Percentiles rank a stretch among this genome's conserved stretches.
These are phyloP conservation scores for Microsporum canis DNA, from an alignment of 2,329 filamentous ascomycete species.

Conservation along the genomic window DNA sequence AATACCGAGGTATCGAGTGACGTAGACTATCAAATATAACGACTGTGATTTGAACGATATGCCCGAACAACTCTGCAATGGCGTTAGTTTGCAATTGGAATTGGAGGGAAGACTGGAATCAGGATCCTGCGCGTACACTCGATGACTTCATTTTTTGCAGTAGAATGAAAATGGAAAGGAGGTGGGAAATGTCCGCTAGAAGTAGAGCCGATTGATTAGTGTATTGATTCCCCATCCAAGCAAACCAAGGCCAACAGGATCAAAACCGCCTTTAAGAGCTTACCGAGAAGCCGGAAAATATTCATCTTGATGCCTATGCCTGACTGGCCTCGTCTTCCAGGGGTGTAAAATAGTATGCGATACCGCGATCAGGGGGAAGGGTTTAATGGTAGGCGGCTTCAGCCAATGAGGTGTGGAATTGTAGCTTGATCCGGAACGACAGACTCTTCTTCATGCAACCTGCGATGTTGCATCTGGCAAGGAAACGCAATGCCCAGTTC, in stretches of 20 bases:
- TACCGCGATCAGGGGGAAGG: neutral
- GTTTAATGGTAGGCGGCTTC: neutral
- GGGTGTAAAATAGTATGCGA: neutral
- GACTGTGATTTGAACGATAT: conserved; percentile 99
- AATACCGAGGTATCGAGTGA: conserved; percentile 79
- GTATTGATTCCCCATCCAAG: neutral
- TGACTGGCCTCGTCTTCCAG: neutral
- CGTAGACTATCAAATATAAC: conserved; percentile 85
- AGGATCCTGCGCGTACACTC: conserved; percentile 50
- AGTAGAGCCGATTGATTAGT: conserved; percentile 15
- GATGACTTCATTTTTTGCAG: conserved; percentile 93
- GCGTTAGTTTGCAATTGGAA: neutral
- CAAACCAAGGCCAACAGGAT: neutral
- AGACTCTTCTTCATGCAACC: neutral
- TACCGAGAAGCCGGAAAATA: conserved; percentile 58
- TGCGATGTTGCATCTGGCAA: neutral
- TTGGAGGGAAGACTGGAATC: neutral
- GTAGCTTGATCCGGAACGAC: neutral
- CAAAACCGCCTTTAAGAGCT: conserved; percentile 14
- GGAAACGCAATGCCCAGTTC: neutral
- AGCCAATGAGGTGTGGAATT: neutral
- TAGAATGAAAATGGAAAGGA: conserved; percentile 85
- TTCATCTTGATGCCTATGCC: conserved; percentile 45
- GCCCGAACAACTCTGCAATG: conserved; percentile 75
- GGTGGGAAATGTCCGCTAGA: conserved; percentile 84